A percentile compares a stretch with the other conserved stretches of the same genome.
Evolutionary conservation across 164 flowering plant species (phyloP).

Genomic region (Magnolia sinica): DNA sequence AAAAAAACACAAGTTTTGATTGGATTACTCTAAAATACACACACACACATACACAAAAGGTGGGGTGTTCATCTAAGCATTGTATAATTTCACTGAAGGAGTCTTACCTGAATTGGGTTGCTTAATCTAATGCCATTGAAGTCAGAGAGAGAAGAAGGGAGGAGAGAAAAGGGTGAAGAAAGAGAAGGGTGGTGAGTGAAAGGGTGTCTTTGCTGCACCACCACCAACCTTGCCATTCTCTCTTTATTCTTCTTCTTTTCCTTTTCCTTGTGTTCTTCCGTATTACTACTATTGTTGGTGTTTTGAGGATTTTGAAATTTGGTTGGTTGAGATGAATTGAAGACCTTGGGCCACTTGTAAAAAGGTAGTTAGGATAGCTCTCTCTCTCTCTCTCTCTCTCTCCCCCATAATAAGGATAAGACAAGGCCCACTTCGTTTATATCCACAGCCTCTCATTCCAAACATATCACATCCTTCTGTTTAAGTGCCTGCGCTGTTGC

Average conservation of each 20-base stretch:
- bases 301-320: neutral
- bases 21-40: neutral
- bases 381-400: constrained; percentile 6
- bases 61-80: neutral
- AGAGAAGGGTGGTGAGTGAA: neutral
- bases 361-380: too few relatives aligned
- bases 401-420: constrained; percentile 43
- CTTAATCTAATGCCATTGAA: constrained; percentile 66
- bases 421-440: constrained; percentile 31
- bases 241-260: neutral
- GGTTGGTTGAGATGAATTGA: neutral
- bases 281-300: neutral
- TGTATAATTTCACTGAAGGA: neutral
- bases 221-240: constrained; percentile 61
- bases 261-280: neutral
- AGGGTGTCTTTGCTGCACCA: constrained; percentile 52
- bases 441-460: constrained; percentile 49
- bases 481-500: neutral
- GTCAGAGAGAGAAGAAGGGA: constrained; percentile 69
- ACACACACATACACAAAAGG: neutral
- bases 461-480: neutral
- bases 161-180: constrained; percentile 40
- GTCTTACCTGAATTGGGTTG: constrained; percentile 52
- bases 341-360: constrained; percentile 3
- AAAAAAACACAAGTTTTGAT: too few relatives aligned